Conservation (phyloP, 106 monocot genomes). For the Chionographis japonica region DNA sequence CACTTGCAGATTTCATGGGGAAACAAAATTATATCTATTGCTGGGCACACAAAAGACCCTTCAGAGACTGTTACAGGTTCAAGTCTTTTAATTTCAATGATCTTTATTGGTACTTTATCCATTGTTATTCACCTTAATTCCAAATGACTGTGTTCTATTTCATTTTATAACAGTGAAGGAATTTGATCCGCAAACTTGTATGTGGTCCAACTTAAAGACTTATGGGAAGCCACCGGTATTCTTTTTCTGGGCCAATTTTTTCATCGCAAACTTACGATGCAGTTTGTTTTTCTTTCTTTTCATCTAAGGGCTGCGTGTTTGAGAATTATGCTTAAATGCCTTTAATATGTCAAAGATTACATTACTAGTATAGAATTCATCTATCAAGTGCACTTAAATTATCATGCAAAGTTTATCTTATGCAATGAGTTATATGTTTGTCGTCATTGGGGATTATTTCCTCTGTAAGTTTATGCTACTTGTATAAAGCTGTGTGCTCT, state of each 20-base stretch:
- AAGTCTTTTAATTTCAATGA: not conserved
- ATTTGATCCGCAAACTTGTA: conserved; percentile 81
- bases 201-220: conserved; percentile 83
- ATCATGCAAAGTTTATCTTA: too few species aligned
- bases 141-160: conserved; percentile 2
- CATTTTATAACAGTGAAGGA: conserved; percentile 69
- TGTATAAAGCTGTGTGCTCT: too few species aligned
- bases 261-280: not conserved
- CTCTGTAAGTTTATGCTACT: too few species aligned
- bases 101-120: not conserved
- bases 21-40: conserved; percentile 83
- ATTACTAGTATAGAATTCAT: too few species aligned
- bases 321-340: too few species aligned
- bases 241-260: not conserved
- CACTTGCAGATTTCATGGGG: conserved; percentile 72
- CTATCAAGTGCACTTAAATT: too few species aligned
- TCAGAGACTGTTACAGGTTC: conserved; percentile 85
- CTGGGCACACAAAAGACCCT: conserved; percentile 97
- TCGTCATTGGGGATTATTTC: too few species aligned
- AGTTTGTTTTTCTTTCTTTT: not conserved
- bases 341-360: too few species aligned
- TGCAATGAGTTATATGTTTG: too few species aligned
- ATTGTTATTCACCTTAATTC: not conserved
- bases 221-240: conserved; percentile 95
- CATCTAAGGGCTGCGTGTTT: not conserved